Conservation (phyloP, 2,329 filamentous ascomycete species). For the Microdochium nivale region DNA sequence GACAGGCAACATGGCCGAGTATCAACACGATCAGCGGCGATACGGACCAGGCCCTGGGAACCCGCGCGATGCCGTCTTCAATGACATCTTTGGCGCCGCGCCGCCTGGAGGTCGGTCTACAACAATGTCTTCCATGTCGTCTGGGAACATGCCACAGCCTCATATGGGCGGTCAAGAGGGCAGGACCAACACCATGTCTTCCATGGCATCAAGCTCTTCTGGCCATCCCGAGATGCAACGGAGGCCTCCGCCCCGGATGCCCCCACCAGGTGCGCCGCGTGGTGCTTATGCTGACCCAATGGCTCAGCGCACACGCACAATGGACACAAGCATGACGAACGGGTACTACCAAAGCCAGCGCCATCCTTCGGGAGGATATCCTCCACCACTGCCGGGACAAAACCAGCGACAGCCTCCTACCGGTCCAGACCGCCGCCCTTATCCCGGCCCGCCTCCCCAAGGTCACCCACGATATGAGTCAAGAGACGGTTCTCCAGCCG, state of each 20-base stretch:
- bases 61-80: constrained; percentile 91
- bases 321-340: constrained; percentile 34
- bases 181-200: constrained; percentile 73
- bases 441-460: constrained; percentile 52
- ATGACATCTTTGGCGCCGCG: constrained; percentile 85
- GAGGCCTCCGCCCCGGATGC: constrained; percentile 51
- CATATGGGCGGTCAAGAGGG: constrained; percentile 47
- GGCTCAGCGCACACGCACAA: constrained; percentile 30
- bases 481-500: constrained; percentile 39
- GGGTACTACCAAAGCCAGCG: constrained; percentile 47
- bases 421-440: constrained; percentile 52
- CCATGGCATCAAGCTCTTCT: constrained; percentile 44
- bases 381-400: constrained; percentile 24
- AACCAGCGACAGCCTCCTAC: constrained; percentile 35
- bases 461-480: constrained; percentile 52
- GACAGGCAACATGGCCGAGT: constrained; percentile 48
- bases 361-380: constrained; percentile 40
- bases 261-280: constrained; percentile 24
- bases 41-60: constrained; percentile 45
- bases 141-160: constrained; percentile 33
- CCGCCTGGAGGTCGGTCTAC: constrained; percentile 85
- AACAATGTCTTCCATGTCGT: constrained; percentile 80
- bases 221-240: constrained; percentile 44
- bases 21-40: constrained; percentile 45
- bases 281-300: constrained; percentile 27